These are phyloP conservation scores for Psilocybe tampanensis DNA, from an alignment of 768 basidiomycete species.

Conservation along the genomic window DNA sequence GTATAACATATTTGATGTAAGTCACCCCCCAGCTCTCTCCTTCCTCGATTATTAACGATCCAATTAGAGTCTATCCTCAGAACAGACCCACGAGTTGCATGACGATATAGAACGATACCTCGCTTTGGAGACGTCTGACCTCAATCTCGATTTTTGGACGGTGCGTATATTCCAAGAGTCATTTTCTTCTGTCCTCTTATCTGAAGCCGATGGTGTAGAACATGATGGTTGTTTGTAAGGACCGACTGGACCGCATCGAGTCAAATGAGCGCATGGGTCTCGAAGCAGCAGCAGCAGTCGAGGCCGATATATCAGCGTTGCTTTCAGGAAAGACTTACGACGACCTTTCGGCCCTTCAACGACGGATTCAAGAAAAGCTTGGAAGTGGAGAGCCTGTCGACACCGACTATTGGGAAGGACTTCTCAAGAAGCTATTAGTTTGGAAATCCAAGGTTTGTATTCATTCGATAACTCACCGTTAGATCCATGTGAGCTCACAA, in stretches of 20 bases:
- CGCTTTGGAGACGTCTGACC: slow-evolving; percentile 77
- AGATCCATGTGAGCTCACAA: slow-evolving; percentile 1
- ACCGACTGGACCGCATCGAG: slow-evolving; percentile 79
- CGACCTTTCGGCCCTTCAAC: slow-evolving; percentile 81
- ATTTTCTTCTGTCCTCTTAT: background rate
- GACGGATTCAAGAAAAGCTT: slow-evolving; percentile 86
- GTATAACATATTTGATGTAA: slow-evolving; percentile 94
- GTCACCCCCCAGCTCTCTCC: slow-evolving; percentile 29
- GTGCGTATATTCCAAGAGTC: slow-evolving; percentile 42
- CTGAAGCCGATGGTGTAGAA: slow-evolving; percentile 58
- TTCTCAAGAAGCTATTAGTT: slow-evolving; percentile 89
- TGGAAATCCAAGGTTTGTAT: slow-evolving; percentile 90
- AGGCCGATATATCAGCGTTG: slow-evolving; percentile 79
- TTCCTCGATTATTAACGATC: slow-evolving; percentile 15
- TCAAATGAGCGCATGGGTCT: slow-evolving; percentile 60
- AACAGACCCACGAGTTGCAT: slow-evolving; percentile 91
- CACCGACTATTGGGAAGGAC: slow-evolving; percentile 95
- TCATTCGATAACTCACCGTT: background rate
- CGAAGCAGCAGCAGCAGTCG: slow-evolving; percentile 80
- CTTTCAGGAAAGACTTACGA: slow-evolving; percentile 87
- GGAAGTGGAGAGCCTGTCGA: slow-evolving; percentile 93
- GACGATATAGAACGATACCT: slow-evolving; percentile 94
- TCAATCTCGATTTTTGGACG: slow-evolving; percentile 98
- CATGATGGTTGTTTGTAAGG: slow-evolving; percentile 97
- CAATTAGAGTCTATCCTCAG: slow-evolving; percentile 74